phyloP scores from a whole-genome alignment of 176 grass and related monocot genomes.

The Avena eriantha region DNA sequence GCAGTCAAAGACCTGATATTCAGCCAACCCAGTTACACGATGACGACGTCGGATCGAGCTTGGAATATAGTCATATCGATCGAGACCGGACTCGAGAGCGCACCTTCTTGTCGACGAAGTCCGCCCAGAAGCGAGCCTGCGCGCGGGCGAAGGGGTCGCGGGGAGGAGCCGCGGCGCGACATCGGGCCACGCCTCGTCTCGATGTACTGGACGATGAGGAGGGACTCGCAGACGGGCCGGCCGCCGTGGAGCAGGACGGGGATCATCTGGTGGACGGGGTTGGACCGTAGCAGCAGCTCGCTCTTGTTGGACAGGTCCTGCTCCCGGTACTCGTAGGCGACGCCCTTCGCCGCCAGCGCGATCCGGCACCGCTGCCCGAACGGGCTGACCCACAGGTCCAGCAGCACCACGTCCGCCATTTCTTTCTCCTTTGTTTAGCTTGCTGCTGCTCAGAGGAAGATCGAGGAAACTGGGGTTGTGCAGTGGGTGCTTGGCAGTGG shows the following conservation, averaged over 20 bases:
- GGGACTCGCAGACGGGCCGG: slow-evolving; percentile 50
- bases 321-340: background rate
- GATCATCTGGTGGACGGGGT: slow-evolving; percentile 61
- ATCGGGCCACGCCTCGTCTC: slow-evolving; percentile 52
- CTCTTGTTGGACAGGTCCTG: slow-evolving; percentile 45
- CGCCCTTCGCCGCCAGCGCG: slow-evolving; percentile 8
- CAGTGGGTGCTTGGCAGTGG: background rate
- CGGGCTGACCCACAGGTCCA: background rate
- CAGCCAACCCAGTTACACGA: background rate
- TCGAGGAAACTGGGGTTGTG: background rate
- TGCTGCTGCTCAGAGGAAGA: background rate
- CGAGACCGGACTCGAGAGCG: background rate
- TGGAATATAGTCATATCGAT: background rate
- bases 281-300: slow-evolving; percentile 40
- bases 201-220: slow-evolving; percentile 57
- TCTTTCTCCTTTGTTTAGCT: background rate
- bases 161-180: slow-evolving; percentile 2
- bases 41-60: background rate
- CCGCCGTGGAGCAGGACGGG: slow-evolving; percentile 59
- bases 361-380: slow-evolving; percentile 15
- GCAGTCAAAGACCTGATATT: background rate
- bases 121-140: slow-evolving; percentile 58
- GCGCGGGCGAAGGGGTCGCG: slow-evolving; percentile 40
- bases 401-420: background rate
- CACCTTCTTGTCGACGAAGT: slow-evolving; percentile 58